Evolutionary conservation across 1,284 basidiomycete species (phyloP), one percentile per base, ranked within the genome.

Genomic region (Dichomitus squalens): DNA sequence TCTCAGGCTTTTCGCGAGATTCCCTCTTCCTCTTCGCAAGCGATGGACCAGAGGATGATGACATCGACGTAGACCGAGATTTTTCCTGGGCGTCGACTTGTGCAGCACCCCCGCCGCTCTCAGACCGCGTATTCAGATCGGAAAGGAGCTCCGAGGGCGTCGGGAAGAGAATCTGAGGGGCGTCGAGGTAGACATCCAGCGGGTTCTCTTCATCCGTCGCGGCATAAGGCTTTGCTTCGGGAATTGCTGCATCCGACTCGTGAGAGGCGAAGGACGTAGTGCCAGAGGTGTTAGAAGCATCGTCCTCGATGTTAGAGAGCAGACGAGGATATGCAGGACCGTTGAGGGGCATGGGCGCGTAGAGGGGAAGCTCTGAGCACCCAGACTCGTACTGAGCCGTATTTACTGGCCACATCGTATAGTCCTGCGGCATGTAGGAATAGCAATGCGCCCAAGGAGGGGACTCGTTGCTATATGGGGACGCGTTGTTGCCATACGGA

Each of bases 81-180:
- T 49, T 53, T 34, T 53, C 53, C 44, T 50, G 18, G 7, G 55
- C 6, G 50, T 53, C 43, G 41, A 44, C 36, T 51, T 52, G 29
- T 31, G 34, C 44, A 33, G 16, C 58, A 47, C 25, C 56, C 34
- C 18, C 53, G 58, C 31, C 49, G 58, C 31, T 66, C 66, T 50
- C 44, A 27, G 29, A 33, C 8, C 64, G 64, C n/a, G 63, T 38
- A 14, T 64, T 61, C 18, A 82, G 70, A 39, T 85, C 77, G 25
- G 70, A 72, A 44, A 88, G 78, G n/a, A 88, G 72, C 63, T 88
- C 84, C 25, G 80, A 82, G 0, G 87, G 87, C 1, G 87, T 88
- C 1, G 80, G 85, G 63, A 88, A 86, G 5, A 80, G 81, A 2
- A 71, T 67, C 46, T 76, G 77, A 0, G 76, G 69, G 1, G 66